Evolutionary conservation across 2,329 filamentous ascomycete species (phyloP).

Genomic region (Lecanicillium sp.): DNA sequence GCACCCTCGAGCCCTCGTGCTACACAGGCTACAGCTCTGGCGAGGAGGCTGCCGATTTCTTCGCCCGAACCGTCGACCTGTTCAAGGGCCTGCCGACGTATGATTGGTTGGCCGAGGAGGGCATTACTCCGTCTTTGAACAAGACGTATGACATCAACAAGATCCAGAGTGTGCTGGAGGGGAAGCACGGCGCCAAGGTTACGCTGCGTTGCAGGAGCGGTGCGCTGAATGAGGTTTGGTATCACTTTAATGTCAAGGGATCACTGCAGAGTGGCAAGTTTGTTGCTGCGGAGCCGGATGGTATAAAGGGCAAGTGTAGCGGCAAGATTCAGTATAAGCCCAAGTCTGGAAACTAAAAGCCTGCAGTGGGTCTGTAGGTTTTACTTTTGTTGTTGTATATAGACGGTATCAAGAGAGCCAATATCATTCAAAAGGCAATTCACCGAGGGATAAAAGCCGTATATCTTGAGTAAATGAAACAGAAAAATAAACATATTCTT

Average conservation of each 20-base stretch:
- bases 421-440: no score
- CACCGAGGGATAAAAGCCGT: no score
- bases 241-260: conserved; percentile 54
- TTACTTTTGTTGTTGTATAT: background rate
- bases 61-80: conserved; percentile 54
- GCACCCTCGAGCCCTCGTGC: conserved; percentile 58
- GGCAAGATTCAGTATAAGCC: conserved; percentile 57
- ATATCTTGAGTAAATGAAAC: no score
- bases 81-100: conserved; percentile 62
- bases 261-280: conserved; percentile 54
- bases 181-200: conserved; percentile 43
- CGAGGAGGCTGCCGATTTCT: conserved; percentile 62
- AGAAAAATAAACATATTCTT: no score
- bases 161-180: conserved; percentile 50
- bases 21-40: conserved; percentile 52
- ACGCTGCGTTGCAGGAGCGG: conserved; percentile 47
- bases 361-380: background rate
- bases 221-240: conserved; percentile 48
- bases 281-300: conserved; percentile 44
- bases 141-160: conserved; percentile 50
- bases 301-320: conserved; percentile 55
- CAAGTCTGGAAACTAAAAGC: conserved; percentile 28
- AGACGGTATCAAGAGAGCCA: no score
- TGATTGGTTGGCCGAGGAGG: conserved; percentile 50
- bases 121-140: conserved; percentile 44